These are phyloP conservation scores for Tuber microsphaerosporum DNA, from an alignment of 495 filamentous ascomycete species.

Conservation along the genomic window DNA sequence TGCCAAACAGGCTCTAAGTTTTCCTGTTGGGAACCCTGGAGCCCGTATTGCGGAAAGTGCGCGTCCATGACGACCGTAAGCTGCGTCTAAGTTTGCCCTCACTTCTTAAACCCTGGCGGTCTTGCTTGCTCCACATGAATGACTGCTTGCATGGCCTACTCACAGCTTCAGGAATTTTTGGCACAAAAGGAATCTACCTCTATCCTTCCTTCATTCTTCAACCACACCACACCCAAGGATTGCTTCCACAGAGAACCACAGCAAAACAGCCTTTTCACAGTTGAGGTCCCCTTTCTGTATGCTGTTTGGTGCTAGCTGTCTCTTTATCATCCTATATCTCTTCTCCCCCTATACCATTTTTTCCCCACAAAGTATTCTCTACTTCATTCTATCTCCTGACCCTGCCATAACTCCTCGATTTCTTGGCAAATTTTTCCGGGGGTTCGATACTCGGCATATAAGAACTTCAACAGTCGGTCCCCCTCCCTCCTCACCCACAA, in stretches of 20 bases:
- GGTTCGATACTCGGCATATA: background rate
- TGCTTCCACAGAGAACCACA: background rate
- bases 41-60: background rate
- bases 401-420: background rate
- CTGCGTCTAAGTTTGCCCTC: background rate
- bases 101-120: background rate
- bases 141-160: background rate
- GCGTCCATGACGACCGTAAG: background rate
- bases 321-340: background rate
- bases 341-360: background rate
- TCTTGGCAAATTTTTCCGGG: background rate
- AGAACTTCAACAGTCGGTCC: background rate
- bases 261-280: background rate
- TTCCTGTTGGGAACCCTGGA: background rate
- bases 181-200: background rate
- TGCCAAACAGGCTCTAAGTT: no score
- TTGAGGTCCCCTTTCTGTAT: background rate
- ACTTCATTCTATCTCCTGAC: background rate
- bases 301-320: background rate
- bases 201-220: background rate
- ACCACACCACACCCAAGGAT: background rate
- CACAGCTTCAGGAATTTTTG: background rate
- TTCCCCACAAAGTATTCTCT: background rate
- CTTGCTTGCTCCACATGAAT: background rate
- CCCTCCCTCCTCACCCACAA: background rate